Evolutionary conservation across 176 grass and related monocot genomes (phyloP), one percentile per base, ranked within the genome.

Genomic region (Leersia perrieri): DNA sequence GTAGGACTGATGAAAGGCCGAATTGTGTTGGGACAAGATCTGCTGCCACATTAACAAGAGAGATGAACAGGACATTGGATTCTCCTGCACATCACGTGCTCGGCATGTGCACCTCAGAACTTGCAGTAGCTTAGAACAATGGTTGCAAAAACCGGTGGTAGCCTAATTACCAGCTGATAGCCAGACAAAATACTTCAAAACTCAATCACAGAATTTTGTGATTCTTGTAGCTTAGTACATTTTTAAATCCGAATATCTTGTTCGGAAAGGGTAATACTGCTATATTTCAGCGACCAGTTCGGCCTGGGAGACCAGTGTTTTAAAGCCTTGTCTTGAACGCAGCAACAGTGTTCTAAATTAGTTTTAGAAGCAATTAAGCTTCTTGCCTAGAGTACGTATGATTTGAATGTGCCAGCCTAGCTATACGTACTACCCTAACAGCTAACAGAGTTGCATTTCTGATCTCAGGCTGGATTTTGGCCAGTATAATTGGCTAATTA

Each of bases 41-140:
- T 83, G 80, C 71, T 12, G 33, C 11, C 14, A 31, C 70, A 83
- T 83, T 83, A 38, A 75, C 60, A 73, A 60, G 20, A 33, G 55
- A 60, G 20, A 83, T 63, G 14, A 66, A 65, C 23, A 65, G 3
- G 31, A 33, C 70, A 53, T 51, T 40, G 40, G 60, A 78, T 79
- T 85, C 66, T 34, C 70, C 64, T 84, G 82, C 53, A 11, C 64
- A 78, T 79, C 75, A 73, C 41, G 68, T 73, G 75, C 34, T 51
- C 31, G 13, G 25, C 57, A 85, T 55, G 66, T 72, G 55, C 41
- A 44, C 39, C 73, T 35, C 28, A 49, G 65, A 41, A 62, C 60
- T 70, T 22, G 36, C 12, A 16, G 40, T 23, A 47, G 28, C 16
- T 53, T 53, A 0, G 9, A 41, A 53, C 20, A 1, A 51, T 51